Percentiles rank a stretch among this genome's conserved stretches.
These are phyloP conservation scores for Candida coleopterorum DNA, from an alignment of 805 yeast species.

Conservation along the genomic window DNA sequence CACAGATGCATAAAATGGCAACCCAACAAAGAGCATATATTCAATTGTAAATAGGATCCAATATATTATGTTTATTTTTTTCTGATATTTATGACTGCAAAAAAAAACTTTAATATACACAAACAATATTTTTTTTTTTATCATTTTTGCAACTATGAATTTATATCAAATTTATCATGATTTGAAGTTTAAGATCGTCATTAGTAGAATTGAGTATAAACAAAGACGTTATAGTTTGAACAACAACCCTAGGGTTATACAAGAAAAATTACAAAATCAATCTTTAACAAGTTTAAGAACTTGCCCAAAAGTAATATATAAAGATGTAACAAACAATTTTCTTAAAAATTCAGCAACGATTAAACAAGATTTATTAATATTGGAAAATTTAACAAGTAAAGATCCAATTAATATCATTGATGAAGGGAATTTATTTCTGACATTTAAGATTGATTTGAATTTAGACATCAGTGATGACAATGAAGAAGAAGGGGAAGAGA, in stretches of 20 bases:
- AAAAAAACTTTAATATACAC: neutral
- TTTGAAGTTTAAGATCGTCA: slow-evolving; percentile 28
- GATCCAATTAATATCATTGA: neutral
- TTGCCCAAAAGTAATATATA: slow-evolving; percentile 27
- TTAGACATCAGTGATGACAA: neutral
- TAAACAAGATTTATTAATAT: slow-evolving; percentile 1
- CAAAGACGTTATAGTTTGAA: slow-evolving; percentile 36
- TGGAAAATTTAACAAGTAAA: neutral
- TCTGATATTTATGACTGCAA: slow-evolving; percentile 1
- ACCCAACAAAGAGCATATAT: slow-evolving; percentile 83
- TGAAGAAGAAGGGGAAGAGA: neutral
- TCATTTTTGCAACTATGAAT: neutral
- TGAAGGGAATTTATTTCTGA: slow-evolving; percentile 1
- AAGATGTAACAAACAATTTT: slow-evolving; percentile 27
- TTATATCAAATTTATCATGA: slow-evolving; percentile 15
- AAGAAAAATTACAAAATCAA: slow-evolving; percentile 27
- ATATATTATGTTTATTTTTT: too few species aligned
- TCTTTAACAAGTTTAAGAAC: slow-evolving; percentile 36
- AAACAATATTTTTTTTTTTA: slow-evolving; percentile 1
- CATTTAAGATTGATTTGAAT: slow-evolving; percentile 3
- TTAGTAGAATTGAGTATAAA: slow-evolving; percentile 28
- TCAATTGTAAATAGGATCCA: slow-evolving; percentile 16
- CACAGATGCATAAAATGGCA: slow-evolving; percentile 79
- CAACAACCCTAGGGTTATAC: slow-evolving; percentile 34
- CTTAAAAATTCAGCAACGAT: slow-evolving; percentile 20